Percentiles rank a stretch among this genome's conserved stretches.
Conservation (phyloP, 371 early-diverging fungal species). For the Sporodiniella umbellata region DNA sequence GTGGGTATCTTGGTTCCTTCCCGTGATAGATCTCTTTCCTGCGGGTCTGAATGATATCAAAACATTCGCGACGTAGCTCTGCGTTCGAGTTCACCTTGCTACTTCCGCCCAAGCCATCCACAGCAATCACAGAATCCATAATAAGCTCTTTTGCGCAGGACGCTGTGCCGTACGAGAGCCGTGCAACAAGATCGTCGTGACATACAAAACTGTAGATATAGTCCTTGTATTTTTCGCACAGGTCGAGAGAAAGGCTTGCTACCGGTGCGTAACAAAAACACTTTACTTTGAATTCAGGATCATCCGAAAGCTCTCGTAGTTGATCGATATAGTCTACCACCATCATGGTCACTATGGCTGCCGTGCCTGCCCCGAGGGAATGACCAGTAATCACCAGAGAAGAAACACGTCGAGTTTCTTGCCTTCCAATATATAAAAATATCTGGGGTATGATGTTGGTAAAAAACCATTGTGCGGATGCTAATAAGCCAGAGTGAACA, state of each 20-base stretch:
- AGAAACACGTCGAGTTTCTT: slow-evolving; percentile 13
- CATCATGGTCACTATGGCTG: slow-evolving; percentile 79
- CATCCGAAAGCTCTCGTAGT: slow-evolving; percentile 43
- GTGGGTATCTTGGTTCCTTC: slow-evolving; percentile 40
- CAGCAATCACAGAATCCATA: slow-evolving; percentile 46
- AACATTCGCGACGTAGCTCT: slow-evolving; percentile 31
- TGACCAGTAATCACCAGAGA: slow-evolving; percentile 56
- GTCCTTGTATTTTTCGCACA: slow-evolving; percentile 63
- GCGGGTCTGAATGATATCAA: slow-evolving; percentile 38
- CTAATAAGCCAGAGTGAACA: slow-evolving; percentile 79
- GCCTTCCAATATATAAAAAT: slow-evolving; percentile 31
- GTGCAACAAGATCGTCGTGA: slow-evolving; percentile 74
- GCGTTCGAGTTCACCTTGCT: slow-evolving; percentile 35
- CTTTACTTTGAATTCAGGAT: slow-evolving; percentile 42
- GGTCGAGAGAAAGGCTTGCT: slow-evolving; percentile 66
- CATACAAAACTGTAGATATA: slow-evolving; percentile 74
- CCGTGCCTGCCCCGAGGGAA: slow-evolving; percentile 80
- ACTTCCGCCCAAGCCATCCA: slow-evolving; percentile 43
- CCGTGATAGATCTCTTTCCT: slow-evolving; percentile 42
- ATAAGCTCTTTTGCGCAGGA: slow-evolving; percentile 46
- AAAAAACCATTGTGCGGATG: slow-evolving; percentile 77
- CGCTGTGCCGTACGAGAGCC: slow-evolving; percentile 73
- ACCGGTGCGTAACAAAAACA: slow-evolving; percentile 54
- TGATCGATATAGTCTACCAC: slow-evolving; percentile 63
- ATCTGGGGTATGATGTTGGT: slow-evolving; percentile 69